Conservation (phyloP, 2,329 filamentous ascomycete species). For the Penicillium sp. region DNA sequence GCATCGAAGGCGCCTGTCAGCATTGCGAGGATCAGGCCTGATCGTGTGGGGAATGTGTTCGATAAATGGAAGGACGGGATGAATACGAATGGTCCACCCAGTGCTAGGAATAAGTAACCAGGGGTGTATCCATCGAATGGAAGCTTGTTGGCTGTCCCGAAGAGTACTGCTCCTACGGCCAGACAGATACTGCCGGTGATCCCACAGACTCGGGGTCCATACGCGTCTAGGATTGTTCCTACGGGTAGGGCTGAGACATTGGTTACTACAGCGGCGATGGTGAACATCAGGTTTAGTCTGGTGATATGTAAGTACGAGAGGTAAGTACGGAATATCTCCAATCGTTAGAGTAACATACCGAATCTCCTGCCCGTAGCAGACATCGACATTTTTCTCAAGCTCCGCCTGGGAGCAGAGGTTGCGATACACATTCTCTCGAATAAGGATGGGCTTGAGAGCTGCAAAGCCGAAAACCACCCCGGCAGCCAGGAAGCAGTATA, state of each 20-base stretch:
- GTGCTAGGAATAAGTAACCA: conserved; percentile 66
- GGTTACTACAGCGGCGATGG: conserved; percentile 73
- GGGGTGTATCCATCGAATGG: conserved; percentile 66
- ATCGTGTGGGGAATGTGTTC: conserved; percentile 69
- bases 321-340: background rate
- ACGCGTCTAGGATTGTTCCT: conserved; percentile 73
- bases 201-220: conserved; percentile 67
- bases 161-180: conserved; percentile 58
- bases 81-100: conserved; percentile 73
- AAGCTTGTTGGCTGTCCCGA: conserved; percentile 58
- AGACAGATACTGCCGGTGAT: conserved; percentile 63
- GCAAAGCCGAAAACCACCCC: conserved; percentile 78
- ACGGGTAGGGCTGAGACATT: conserved; percentile 79
- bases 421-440: conserved; percentile 63
- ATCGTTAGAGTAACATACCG: conserved; percentile 26
- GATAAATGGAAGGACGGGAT: conserved; percentile 77
- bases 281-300: conserved; percentile 80
- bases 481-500: conserved; percentile 68
- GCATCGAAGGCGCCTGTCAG: conserved; percentile 77
- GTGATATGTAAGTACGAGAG: background rate
- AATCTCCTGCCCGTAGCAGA: conserved; percentile 51
- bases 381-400: conserved; percentile 39
- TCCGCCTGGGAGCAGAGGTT: conserved; percentile 52
- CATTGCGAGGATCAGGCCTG: conserved; percentile 69
- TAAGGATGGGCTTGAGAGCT: conserved; percentile 70